These are phyloP conservation scores for Phlebopus sp. DNA, from an alignment of 1,284 basidiomycete genomes.

Conservation along the genomic window DNA sequence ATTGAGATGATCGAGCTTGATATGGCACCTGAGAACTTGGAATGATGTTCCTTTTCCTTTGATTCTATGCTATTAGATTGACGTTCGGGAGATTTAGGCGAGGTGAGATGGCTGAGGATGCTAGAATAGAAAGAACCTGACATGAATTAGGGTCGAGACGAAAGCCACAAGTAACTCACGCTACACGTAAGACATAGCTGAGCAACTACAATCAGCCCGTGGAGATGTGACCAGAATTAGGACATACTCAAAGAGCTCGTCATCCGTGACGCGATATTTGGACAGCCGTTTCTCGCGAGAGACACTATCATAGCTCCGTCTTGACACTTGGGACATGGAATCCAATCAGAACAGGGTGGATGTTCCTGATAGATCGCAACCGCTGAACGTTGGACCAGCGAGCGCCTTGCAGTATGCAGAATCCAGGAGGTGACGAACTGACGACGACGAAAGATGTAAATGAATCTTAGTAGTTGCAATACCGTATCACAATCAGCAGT, in stretches of 20 bases:
- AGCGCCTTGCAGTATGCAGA: too few relatives aligned
- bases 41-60: slow-evolving; percentile 60
- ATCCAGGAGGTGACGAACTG: too few relatives aligned
- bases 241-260: slow-evolving; percentile 76
- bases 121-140: slow-evolving; percentile 35
- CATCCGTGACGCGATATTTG: slow-evolving; percentile 73
- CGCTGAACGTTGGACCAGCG: background rate
- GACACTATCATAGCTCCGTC: slow-evolving; percentile 66
- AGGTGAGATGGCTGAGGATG: slow-evolving; percentile 65
- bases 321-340: slow-evolving; percentile 44
- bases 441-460: too few relatives aligned
- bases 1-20: slow-evolving; percentile 75
- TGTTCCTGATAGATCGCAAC: slow-evolving; percentile 8
- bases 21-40: slow-evolving; percentile 60
- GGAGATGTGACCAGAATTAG: slow-evolving; percentile 6
- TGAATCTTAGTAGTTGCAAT: too few relatives aligned
- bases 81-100: slow-evolving; percentile 52
- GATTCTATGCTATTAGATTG: slow-evolving; percentile 39
- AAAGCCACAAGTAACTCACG: slow-evolving; percentile 47
- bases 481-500: too few relatives aligned
- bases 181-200: slow-evolving; percentile 76
- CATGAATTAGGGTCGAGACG: slow-evolving; percentile 12
- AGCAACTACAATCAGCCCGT: slow-evolving; percentile 15
- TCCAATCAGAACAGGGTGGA: slow-evolving; percentile 5
- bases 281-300: slow-evolving; percentile 67